phyloP scores from a whole-genome alignment of 306 rosid species.

The Chamaecrista fasciculata region DNA sequence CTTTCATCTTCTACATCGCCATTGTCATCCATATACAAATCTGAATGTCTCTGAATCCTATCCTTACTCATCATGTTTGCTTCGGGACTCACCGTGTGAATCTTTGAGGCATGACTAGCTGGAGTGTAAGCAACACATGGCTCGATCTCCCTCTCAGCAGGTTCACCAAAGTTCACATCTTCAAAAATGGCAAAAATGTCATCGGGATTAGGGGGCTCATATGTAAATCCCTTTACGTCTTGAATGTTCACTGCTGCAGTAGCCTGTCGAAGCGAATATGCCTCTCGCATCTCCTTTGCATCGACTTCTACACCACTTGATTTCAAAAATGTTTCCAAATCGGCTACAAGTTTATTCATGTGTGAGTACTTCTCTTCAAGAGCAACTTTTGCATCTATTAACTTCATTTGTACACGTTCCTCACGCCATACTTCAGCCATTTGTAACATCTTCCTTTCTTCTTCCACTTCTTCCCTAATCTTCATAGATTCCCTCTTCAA shows the following conservation, averaged over 20 bases:
- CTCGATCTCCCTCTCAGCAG: conserved; percentile 67
- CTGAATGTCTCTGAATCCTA: conserved; percentile 45
- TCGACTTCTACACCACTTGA: conserved; percentile 45
- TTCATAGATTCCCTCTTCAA: conserved; percentile 65
- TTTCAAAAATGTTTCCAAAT: conserved; percentile 58
- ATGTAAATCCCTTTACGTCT: conserved; percentile 66
- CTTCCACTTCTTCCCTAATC: conserved; percentile 80
- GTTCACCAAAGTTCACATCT: conserved; percentile 60
- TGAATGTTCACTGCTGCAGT: conserved; percentile 63
- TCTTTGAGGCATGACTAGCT: conserved; percentile 60
- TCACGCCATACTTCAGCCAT: conserved; percentile 99
- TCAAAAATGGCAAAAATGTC: conserved; percentile 74
- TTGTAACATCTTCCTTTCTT: conserved; percentile 88
- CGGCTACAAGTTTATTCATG: conserved; percentile 76
- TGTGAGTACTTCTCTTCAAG: conserved; percentile 81
- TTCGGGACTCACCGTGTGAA: conserved; percentile 70
- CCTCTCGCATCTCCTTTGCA: conserved; percentile 69
- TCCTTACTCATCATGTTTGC: conserved; percentile 42
- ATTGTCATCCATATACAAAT: conserved; percentile 46
- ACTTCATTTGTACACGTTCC: conserved; percentile 96
- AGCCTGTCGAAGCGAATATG: conserved; percentile 50
- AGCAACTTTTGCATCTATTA: conserved; percentile 88
- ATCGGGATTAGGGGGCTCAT: conserved; percentile 70
- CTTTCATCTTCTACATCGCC: conserved; percentile 84
- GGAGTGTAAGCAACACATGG: conserved; percentile 67